A percentile compares a stretch with the other conserved stretches of the same genome.
These are phyloP conservation scores for Phytophthora ohioensis DNA, from an alignment of 352 stramenopile species.

Conservation along the genomic window DNA sequence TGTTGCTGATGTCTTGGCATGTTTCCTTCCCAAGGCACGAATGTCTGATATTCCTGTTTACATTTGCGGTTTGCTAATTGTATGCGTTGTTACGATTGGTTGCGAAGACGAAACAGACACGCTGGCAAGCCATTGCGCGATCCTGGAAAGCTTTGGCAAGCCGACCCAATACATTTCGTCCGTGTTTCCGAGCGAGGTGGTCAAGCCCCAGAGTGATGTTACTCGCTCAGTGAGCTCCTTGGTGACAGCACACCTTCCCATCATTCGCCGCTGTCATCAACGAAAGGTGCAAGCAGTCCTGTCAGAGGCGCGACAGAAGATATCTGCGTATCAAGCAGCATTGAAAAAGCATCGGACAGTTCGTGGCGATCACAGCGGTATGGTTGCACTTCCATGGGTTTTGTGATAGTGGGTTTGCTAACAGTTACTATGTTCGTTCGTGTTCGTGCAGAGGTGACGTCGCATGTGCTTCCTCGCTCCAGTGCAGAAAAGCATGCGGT, in stretches of 20 bases:
- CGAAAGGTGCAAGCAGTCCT: constrained; percentile 42
- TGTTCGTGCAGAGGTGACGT: neutral
- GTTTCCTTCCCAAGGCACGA: neutral
- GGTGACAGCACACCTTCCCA: constrained; percentile 34
- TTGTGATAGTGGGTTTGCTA: neutral
- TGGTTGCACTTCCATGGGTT: neutral
- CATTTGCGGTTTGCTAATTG: neutral
- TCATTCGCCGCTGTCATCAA: constrained; percentile 42
- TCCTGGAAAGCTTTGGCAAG: constrained; percentile 50
- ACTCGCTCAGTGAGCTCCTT: constrained; percentile 37
- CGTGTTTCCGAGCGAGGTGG: constrained; percentile 33
- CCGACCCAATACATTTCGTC: constrained; percentile 42
- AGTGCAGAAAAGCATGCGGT: constrained; percentile 20
- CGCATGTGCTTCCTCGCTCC: constrained; percentile 19
- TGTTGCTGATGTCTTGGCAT: constrained; percentile 3
- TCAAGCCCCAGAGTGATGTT: constrained; percentile 38
- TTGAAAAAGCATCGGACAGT: constrained; percentile 19
- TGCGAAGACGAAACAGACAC: constrained; percentile 39
- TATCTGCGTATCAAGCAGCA: constrained; percentile 29
- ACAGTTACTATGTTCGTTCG: neutral
- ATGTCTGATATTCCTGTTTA: neutral
- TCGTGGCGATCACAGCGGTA: constrained; percentile 19
- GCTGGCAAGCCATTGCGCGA: constrained; percentile 35
- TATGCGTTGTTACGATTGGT: constrained; percentile 17
- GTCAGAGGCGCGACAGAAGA: constrained; percentile 35